phyloP scores from a whole-genome alignment of 2,329 filamentous ascomycete species.

The Botrytis paeoniae region DNA sequence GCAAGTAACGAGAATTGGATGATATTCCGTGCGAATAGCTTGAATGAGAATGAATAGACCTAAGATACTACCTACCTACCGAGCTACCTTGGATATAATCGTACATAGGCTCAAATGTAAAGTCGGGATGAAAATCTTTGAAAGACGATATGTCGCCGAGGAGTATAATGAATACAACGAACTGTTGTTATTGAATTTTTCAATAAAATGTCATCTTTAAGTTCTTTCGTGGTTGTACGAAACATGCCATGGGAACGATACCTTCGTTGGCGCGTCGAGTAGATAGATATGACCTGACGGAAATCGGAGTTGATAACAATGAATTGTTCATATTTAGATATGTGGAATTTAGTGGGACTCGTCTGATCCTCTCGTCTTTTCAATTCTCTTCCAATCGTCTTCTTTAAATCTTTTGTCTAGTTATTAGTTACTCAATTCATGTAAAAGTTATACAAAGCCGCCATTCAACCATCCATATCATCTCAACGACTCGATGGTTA shows the following conservation, averaged over 20 bases:
- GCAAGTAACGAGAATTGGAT: slow-evolving; percentile 14
- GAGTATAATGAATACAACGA: not conserved
- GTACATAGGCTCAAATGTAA: slow-evolving; percentile 6
- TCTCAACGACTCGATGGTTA: slow-evolving; percentile 1
- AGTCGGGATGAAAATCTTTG: not conserved
- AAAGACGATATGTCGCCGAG: not conserved
- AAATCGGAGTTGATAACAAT: not conserved
- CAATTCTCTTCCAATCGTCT: not conserved
- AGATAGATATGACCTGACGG: not conserved
- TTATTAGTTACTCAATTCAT: not conserved
- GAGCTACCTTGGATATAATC: not conserved
- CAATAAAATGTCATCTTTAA: not conserved
- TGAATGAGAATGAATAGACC: not conserved
- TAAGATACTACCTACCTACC: not conserved
- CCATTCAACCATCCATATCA: not conserved
- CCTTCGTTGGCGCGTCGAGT: slow-evolving; percentile 1
- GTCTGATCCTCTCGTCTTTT: not conserved
- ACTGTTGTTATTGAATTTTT: not conserved
- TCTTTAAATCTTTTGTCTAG: not conserved
- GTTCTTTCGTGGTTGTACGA: not conserved
- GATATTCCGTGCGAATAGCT: not conserved
- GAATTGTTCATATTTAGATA: not conserved
- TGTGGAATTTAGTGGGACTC: not conserved
- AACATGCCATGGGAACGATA: not conserved
- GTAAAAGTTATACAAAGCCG: not conserved